A percentile compares a stretch with the other conserved stretches of the same genome.
Evolutionary conservation across 2,329 filamentous ascomycete genomes (phyloP).

Genomic region (Epichloe sylvatica): DNA sequence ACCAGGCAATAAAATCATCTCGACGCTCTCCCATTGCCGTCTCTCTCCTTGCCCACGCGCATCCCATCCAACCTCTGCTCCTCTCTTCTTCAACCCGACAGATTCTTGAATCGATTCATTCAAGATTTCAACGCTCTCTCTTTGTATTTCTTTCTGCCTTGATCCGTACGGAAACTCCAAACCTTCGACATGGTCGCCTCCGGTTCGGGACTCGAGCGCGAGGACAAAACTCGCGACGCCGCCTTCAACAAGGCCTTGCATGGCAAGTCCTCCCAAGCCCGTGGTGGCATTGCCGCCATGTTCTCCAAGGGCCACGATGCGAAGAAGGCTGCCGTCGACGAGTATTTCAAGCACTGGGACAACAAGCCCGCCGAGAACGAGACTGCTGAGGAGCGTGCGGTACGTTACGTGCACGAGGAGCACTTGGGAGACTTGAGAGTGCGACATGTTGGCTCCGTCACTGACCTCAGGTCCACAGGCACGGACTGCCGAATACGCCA

Average conservation of each 20-base stretch:
- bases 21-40: neutral
- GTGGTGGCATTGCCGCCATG: slow-evolving; percentile 70
- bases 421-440: neutral
- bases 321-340: slow-evolving; percentile 69
- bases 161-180: neutral
- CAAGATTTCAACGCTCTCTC: neutral
- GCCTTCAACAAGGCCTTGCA: slow-evolving; percentile 85
- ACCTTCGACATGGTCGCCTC: slow-evolving; percentile 30
- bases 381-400: slow-evolving; percentile 69
- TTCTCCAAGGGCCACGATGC: slow-evolving; percentile 63
- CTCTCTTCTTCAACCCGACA: slow-evolving; percentile 2
- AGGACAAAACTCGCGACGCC: slow-evolving; percentile 76
- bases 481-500: slow-evolving; percentile 78
- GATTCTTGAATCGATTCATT: too few relatives aligned
- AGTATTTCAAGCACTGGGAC: slow-evolving; percentile 97
- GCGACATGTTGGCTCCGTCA: neutral
- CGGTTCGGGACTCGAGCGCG: slow-evolving; percentile 50
- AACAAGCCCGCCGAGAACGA: slow-evolving; percentile 66
- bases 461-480: slow-evolving; percentile 34
- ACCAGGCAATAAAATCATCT: slow-evolving; percentile 4
- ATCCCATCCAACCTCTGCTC: neutral
- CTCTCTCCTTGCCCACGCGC: neutral
- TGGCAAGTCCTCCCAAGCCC: slow-evolving; percentile 51
- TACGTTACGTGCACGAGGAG: slow-evolving; percentile 35
- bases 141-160: slow-evolving; percentile 6